Evolutionary conservation across 2,329 filamentous ascomycete species (phyloP).

Genomic region (Phialocephala sp.): DNA sequence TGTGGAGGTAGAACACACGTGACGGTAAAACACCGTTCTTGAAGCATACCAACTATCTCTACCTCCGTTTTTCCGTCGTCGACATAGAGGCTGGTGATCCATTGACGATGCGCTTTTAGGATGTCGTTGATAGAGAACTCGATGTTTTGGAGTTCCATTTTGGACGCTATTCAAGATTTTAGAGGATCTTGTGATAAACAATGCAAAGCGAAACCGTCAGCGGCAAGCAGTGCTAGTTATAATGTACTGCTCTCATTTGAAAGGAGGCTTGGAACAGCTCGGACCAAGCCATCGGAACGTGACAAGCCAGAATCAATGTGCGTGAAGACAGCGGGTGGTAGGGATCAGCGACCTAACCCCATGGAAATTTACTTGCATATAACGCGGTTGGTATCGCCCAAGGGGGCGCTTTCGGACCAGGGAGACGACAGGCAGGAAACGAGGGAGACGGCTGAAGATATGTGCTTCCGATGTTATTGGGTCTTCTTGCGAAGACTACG

Average conservation of each 20-base stretch:
- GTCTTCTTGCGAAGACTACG: background rate
- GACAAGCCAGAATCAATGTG: background rate
- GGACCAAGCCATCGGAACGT: background rate
- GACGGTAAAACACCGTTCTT: conserved; percentile 26
- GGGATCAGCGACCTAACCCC: background rate
- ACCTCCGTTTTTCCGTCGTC: conserved; percentile 30
- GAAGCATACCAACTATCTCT: conserved; percentile 33
- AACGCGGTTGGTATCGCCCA: background rate
- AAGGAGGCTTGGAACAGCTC: background rate
- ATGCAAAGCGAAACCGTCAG: background rate
- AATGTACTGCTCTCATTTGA: background rate
- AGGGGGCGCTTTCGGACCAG: background rate
- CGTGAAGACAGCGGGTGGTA: background rate
- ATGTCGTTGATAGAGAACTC: conserved; percentile 36
- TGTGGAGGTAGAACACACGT: conserved; percentile 26
- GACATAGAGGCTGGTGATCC: conserved; percentile 34
- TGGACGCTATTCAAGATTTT: background rate
- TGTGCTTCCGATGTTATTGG: background rate
- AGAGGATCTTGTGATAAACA: background rate
- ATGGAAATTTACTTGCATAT: conserved; percentile 7
- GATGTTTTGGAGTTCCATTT: conserved; percentile 29
- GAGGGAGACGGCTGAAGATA: background rate
- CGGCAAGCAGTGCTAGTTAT: background rate
- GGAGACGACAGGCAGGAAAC: conserved; percentile 8
- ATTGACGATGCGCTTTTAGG: conserved; percentile 30